Conservation (phyloP, 345 rosid genomes). For the Citrus trifoliata region DNA sequence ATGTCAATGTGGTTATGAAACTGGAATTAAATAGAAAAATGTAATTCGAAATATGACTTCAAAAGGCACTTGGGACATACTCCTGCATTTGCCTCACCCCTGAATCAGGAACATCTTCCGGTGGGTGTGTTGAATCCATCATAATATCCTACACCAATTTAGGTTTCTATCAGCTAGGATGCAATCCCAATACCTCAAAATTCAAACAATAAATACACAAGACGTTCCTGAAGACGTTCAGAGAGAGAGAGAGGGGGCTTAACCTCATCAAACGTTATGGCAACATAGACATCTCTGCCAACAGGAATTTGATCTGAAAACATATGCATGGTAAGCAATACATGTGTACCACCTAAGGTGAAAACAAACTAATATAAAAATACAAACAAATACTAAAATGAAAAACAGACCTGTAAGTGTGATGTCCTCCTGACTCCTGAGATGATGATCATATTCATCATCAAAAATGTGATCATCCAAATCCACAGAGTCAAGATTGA, state of each 20-base stretch:
- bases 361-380: not conserved
- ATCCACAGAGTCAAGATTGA: conserved; percentile 67
- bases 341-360: too few species aligned
- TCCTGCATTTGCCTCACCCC: conserved; percentile 31
- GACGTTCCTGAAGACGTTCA: too few species aligned
- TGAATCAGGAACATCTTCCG: conserved; percentile 22
- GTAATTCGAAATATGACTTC: not conserved
- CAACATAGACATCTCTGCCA: conserved; percentile 58
- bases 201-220: not conserved
- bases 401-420: conserved; percentile 53
- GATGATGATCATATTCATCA: conserved; percentile 58
- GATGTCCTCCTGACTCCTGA: conserved; percentile 57
- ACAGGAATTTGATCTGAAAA: conserved; percentile 64
- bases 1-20: not conserved
- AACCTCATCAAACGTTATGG: conserved; percentile 73
- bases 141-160: conserved; percentile 39
- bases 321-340: not conserved
- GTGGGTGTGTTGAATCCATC: conserved; percentile 12
- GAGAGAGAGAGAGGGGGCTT: not conserved
- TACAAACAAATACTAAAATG: not conserved
- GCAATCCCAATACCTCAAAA: conserved; percentile 3
- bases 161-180: not conserved
- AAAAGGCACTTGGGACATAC: conserved; percentile 33
- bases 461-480: conserved; percentile 33
- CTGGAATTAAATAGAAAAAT: not conserved